Evolutionary conservation across 805 yeast species (phyloP).

Genomic region (Starmerella vaccinii): DNA sequence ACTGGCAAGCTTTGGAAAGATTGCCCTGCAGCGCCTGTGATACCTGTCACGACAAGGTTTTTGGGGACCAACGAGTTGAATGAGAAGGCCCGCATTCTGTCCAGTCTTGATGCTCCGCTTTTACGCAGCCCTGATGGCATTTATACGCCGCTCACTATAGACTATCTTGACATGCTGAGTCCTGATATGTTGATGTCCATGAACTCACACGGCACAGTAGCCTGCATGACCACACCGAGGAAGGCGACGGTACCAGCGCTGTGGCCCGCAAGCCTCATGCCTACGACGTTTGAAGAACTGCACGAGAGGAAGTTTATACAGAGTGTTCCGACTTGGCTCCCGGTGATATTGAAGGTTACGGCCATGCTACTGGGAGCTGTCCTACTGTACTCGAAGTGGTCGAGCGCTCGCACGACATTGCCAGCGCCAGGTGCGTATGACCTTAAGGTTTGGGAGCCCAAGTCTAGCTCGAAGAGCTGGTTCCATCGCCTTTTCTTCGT

Average conservation of each 20-base stretch:
- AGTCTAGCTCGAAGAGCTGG: neutral
- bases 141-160: neutral
- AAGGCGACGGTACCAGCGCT: neutral
- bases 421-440: neutral
- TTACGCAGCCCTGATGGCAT: neutral
- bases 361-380: neutral
- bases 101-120: neutral
- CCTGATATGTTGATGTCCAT: neutral
- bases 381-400: neutral
- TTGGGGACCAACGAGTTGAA: neutral
- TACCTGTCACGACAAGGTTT: neutral
- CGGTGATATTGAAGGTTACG: neutral
- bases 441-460: neutral
- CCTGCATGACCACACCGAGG: neutral
- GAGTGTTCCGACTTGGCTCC: neutral
- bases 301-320: neutral
- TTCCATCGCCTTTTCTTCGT: neutral
- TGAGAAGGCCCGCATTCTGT: neutral
- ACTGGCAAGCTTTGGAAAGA: neutral
- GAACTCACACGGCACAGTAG: neutral
- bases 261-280: neutral
- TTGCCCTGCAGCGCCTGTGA: neutral
- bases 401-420: neutral
- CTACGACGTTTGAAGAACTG: neutral
- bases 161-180: neutral